Evolutionary conservation across 139 green algal genomes (phyloP).

Genomic region (Axilococcus clingmanii): DNA sequence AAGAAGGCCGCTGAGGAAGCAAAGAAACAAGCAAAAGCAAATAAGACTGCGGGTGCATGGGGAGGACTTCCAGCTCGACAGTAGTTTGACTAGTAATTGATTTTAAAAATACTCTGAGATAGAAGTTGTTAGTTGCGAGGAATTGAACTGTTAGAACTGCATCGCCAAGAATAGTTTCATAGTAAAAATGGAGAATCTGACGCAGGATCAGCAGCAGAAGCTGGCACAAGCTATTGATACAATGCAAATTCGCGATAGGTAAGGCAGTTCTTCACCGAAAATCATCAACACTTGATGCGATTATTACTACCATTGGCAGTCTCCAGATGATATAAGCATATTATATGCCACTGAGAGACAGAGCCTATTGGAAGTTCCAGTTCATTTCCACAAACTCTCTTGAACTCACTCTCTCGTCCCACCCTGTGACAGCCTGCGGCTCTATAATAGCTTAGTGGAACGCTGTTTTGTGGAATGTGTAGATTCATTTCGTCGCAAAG

Average conservation of each 20-base stretch:
- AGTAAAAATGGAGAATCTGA: constrained; percentile 5
- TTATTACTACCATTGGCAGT: too few relatives aligned
- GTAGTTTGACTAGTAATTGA: background rate
- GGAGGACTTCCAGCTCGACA: constrained; percentile 18
- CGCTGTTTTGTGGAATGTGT: constrained; percentile 91
- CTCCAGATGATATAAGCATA: too few relatives aligned
- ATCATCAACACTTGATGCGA: background rate
- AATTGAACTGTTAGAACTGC: background rate
- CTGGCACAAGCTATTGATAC: constrained; percentile 60
- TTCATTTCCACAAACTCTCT: background rate
- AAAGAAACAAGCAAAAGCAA: background rate
- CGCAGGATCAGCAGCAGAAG: constrained; percentile 34
- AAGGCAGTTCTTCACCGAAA: background rate
- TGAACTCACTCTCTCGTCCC: too few relatives aligned
- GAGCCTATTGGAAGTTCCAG: background rate
- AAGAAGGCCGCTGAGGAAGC: constrained; percentile 12
- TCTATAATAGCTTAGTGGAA: constrained; percentile 97
- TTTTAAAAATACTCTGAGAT: background rate
- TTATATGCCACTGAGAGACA: too few relatives aligned
- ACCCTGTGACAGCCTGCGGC: constrained; percentile 80
- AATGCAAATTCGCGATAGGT: constrained; percentile 87
- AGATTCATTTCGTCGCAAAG: constrained; percentile 83
- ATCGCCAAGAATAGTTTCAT: background rate
- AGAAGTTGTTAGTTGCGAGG: background rate
- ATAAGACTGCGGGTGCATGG: constrained; percentile 26